Percentiles rank a stretch among this genome's conserved stretches.
Evolutionary conservation across 129 eudicot species (phyloP).

Genomic region (Solidago caesia): DNA sequence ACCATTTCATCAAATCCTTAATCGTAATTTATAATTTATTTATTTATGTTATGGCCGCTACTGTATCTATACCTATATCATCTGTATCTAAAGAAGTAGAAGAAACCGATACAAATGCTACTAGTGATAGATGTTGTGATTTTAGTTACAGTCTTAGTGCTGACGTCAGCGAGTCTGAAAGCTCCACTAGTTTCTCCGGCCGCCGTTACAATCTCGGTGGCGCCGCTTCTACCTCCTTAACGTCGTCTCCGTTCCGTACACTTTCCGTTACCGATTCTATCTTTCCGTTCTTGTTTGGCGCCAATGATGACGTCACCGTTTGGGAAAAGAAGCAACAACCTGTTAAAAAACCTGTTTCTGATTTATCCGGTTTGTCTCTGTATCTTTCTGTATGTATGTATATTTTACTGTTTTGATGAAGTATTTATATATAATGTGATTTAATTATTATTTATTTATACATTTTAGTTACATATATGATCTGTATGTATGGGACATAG

Average conservation of each 20-base stretch:
- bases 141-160: conserved; percentile 81
- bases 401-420: not conserved
- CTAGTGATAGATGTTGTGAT: conserved; percentile 56
- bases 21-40: not conserved
- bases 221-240: conserved; percentile 50
- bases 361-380: conserved; percentile 42
- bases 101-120: conserved; percentile 36
- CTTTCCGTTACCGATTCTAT: conserved; percentile 25
- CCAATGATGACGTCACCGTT: conserved; percentile 58
- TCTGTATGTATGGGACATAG: conserved; percentile 5
- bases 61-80: conserved; percentile 33
- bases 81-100: conserved; percentile 23
- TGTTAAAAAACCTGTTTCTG: conserved; percentile 29
- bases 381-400: not conserved
- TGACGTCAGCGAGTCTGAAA: conserved; percentile 89
- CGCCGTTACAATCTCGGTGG: conserved; percentile 49
- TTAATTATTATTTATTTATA: not conserved
- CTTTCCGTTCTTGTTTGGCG: conserved; percentile 50
- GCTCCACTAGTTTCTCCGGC: conserved; percentile 51
- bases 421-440: not conserved
- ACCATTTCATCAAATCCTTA: too few relatives aligned
- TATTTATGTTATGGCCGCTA: conserved; percentile 22
- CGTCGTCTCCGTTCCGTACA: conserved; percentile 52
- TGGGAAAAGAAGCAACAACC: conserved; percentile 51
- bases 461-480: not conserved